Evolutionary conservation across 805 yeast genomes (phyloP), one percentile per base, ranked within the genome.

Genomic region (Vanderwaltozyma polyspora): DNA sequence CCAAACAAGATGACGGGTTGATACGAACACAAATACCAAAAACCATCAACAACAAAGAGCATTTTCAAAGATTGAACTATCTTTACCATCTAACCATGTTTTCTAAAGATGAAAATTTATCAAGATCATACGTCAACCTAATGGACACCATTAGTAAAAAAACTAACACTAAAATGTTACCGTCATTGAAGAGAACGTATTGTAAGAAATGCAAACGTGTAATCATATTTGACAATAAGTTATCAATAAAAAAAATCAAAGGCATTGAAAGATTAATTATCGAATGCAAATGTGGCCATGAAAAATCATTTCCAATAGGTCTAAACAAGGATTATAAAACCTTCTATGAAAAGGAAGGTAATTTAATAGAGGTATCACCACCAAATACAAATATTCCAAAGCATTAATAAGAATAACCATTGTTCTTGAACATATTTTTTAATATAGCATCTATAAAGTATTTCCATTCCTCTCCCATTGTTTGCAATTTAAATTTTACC

Each of bases 161-260:
- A 47, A 70, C 76, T 2, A 87, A 81, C 13, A 51, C 77, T 15
- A 70, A 78, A 40, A 51, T 79, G 19, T 68, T 79, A 26, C 86
- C 87, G 1, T 56, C 59, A 24, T 42, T 84, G 9, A 85, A 85
- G 54, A 63, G 94, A 43, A 64, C 69, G 0, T 49, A 77, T 12
- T 85, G 95, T 56, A 83, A 82, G 45, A 59, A 58, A 25, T 85
- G 95, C 54, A 57, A 68, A 29, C 52, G 74, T 7, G 39, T 69
- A 8, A 47, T 68, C 32, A 31, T 51, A 1, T 43, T 64, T 23
- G 21, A 19, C 14, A 25, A 30, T 19, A 25, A 33, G 14, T 8
- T 17, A 3, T 15, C 36, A 77, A 1, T 63, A 10, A 14, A 23
- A 11, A 56, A 23, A 74, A 76, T 46, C 5, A n/a, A 33, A 33